A percentile compares a stretch with the other conserved stretches of the same genome.
Conservation (phyloP, 1,284 basidiomycete species). For the Melampsora americana region DNA sequence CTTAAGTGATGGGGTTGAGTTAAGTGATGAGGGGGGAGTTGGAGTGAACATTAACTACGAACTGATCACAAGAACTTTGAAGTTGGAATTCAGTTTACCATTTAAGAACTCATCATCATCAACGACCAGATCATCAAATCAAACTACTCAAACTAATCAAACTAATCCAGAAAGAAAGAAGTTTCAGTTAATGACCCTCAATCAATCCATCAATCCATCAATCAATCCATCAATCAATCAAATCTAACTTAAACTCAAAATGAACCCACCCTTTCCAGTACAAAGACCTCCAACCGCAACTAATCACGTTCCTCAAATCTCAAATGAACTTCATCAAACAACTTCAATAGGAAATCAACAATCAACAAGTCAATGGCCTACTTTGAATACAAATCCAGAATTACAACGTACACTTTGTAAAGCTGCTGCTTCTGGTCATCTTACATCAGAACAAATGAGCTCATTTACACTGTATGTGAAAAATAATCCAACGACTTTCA, state of each 20-base stretch:
- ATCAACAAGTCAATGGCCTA: conserved; percentile 24
- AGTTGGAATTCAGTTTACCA: no score
- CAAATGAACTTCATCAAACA: conserved; percentile 7
- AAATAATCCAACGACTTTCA: conserved; percentile 17
- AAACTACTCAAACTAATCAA: not conserved
- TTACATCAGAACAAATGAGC: conserved; percentile 19
- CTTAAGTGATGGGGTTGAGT: no score
- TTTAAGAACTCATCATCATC: no score
- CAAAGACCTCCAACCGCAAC: conserved; percentile 19
- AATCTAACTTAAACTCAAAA: not conserved
- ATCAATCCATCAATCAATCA: not conserved
- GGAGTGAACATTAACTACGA: no score
- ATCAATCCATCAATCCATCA: not conserved
- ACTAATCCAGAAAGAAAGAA: not conserved
- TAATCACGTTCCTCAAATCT: conserved; percentile 14
- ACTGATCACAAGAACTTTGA: no score
- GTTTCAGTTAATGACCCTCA: not conserved
- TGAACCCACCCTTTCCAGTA: conserved; percentile 42
- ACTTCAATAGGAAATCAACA: not conserved
- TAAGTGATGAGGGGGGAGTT: no score
- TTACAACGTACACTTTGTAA: conserved; percentile 43
- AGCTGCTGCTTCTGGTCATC: conserved; percentile 32
- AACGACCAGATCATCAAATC: no score
- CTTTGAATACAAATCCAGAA: conserved; percentile 35
- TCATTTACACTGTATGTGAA: conserved; percentile 32